Base-by-base conservation (phyloP, 2,329 filamentous ascomycete species). In the Epichloe sibirici region DNA sequence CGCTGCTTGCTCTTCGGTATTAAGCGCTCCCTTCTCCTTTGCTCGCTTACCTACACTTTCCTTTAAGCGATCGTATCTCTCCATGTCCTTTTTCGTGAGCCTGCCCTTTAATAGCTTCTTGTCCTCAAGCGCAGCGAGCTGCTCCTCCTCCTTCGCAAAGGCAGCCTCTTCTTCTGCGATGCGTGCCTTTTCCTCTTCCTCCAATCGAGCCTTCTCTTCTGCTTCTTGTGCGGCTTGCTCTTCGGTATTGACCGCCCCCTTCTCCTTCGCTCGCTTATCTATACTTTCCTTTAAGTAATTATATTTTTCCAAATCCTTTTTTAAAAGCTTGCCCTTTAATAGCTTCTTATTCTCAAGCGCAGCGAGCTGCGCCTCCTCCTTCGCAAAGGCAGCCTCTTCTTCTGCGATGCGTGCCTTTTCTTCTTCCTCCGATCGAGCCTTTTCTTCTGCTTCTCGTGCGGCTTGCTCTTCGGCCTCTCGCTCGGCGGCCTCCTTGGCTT, bases 41-140 rank as follows among this genome's bases (percentile, higher is more conserved):
- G 67, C 66, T 37, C 70, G 64, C 54, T 61, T 62, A 31, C 59
- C 61, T 28, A 65, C 62, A 35, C 63, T 69, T 39, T 65, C 64
- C 9, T 63, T 67, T 6, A 75, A 59, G 7, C 59, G 57, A 37
- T 69, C 65, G 28, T 70, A 65, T 54, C 71, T 74, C 54, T 76
- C 72, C 48, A 74, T 64, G 34, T 74, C 73, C 53, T 68, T 74
- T 56, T 71, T 76, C 2, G 59, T 62, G 13, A 74, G 58, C 54
- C 67, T 76, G 51, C 66, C 65, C 61, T 74, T 79, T 57, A 73
- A 75, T 1, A 68, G 67, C 58, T 75, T 78, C 60, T 77, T 79
- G 25, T 68, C 66, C 44, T 71, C 72, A 4, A 75, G 63, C 4
- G 63, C 60, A 13, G 63, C 68, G 12, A 74, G 62, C 53, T 75